Evolutionary conservation across 495 filamentous ascomycete species (phyloP).

Genomic region (Evernia prunastri): DNA sequence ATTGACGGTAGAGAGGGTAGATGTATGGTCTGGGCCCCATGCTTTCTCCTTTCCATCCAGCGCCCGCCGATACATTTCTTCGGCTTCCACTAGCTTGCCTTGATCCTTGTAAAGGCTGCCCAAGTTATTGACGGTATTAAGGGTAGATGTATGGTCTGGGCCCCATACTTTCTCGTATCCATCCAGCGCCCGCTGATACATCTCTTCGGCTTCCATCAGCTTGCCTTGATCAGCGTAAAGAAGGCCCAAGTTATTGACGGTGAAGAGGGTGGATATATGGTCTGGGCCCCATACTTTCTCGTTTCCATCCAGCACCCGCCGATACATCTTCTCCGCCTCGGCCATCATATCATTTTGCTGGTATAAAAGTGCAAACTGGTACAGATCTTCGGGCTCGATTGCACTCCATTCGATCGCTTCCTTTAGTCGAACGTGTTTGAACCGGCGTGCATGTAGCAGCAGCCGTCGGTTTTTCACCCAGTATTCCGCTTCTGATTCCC

Average conservation of each 20-base stretch:
- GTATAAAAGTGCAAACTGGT: background rate
- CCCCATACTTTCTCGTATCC: slow-evolving; percentile 34
- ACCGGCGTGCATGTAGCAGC: slow-evolving; percentile 12
- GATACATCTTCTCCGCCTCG: slow-evolving; percentile 23
- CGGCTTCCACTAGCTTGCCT: too few relatives aligned
- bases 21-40: too few relatives aligned
- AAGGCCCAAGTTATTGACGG: slow-evolving; percentile 10
- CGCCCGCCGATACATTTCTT: too few relatives aligned
- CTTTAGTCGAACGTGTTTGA: slow-evolving; percentile 8
- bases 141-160: slow-evolving; percentile 34
- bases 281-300: slow-evolving; percentile 35
- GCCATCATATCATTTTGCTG: slow-evolving; percentile 1
- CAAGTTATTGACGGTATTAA: slow-evolving; percentile 33
- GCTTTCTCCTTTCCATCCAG: too few relatives aligned
- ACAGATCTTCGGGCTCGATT: background rate
- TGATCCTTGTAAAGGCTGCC: too few relatives aligned
- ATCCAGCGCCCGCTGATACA: slow-evolving; percentile 25
- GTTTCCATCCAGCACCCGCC: slow-evolving; percentile 31
- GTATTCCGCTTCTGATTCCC: slow-evolving; percentile 8
- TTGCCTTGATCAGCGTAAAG: slow-evolving; percentile 27
- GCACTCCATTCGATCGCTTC: slow-evolving; percentile 8
- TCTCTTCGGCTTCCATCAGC: slow-evolving; percentile 22
- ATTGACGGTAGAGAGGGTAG: too few relatives aligned
- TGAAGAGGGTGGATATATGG: slow-evolving; percentile 34
- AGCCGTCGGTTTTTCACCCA: slow-evolving; percentile 16